A percentile compares a stretch with the other conserved stretches of the same genome.
phyloP scores from a whole-genome alignment of 2,329 filamentous ascomycete species.

The Penicillium glabrum region DNA sequence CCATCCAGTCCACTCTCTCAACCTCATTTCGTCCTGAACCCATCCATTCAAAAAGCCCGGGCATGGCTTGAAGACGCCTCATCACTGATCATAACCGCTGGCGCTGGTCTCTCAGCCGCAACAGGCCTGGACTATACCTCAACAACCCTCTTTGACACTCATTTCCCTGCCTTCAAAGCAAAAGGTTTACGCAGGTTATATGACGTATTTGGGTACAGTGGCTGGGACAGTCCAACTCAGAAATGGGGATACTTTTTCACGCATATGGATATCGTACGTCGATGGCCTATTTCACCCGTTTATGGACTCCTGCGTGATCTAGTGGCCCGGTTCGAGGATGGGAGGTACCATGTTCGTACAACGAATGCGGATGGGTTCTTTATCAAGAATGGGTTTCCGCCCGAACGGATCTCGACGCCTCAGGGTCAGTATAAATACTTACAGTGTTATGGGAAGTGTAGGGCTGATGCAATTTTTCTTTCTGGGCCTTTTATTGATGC shows the following conservation, averaged over 20 bases:
- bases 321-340: neutral
- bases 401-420: slow-evolving; percentile 14
- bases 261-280: slow-evolving; percentile 18
- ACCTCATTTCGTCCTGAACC: neutral
- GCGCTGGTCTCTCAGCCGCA: slow-evolving; percentile 23
- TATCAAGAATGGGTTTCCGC: slow-evolving; percentile 17
- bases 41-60: slow-evolving; percentile 8
- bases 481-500: slow-evolving; percentile 18
- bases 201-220: slow-evolving; percentile 19
- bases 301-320: slow-evolving; percentile 7
- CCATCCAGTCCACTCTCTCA: neutral
- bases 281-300: slow-evolving; percentile 12
- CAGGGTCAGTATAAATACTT: slow-evolving; percentile 22
- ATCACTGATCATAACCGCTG: slow-evolving; percentile 19
- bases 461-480: slow-evolving; percentile 16
- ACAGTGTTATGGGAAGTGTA: slow-evolving; percentile 22
- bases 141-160: slow-evolving; percentile 17
- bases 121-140: slow-evolving; percentile 26
- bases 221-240: slow-evolving; percentile 13
- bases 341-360: slow-evolving; percentile 18
- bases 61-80: slow-evolving; percentile 20
- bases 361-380: slow-evolving; percentile 24
- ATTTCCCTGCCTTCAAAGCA: slow-evolving; percentile 29
- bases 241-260: slow-evolving; percentile 26
- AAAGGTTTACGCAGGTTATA: slow-evolving; percentile 26